Base-by-base conservation (phyloP, 805 yeast genomes). In the Maudiozyma serrabonitensis region DNA sequence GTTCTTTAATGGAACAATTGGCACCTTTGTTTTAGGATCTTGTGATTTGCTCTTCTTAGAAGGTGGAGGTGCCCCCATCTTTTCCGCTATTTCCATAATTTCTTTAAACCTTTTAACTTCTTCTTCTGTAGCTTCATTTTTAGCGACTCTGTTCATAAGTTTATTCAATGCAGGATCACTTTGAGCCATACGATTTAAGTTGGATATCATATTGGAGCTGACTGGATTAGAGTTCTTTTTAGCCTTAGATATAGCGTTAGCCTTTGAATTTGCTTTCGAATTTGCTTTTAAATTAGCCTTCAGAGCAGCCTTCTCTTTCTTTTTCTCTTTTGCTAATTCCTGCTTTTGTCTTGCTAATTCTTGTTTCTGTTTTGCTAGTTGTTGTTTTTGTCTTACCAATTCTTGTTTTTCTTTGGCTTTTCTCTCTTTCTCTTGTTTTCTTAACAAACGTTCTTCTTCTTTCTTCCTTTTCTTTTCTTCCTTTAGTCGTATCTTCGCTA, bases 101-200 rank as follows among this genome's bases (percentile, higher is more conserved):
- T 76, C 81, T 64, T 90, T 95, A 63, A 91, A 91, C 43, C 79
- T 81, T 23, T 78, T 70, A 16, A 91, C 84, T 63, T 88, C 91
- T 6, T 75, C 81, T 5, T 79, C 76, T 0, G 80, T 64, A 0
- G 96, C 96, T 23, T 72, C 74, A 4, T 95, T 95, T 49, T 83
- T 76, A 0, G 98, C 97, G 2, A 91, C 96, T 5, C 75, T 76
- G 53, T 82, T 81, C 96, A 91, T 89, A 47, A 91, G 69, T 0
- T 75, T 67, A 54, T 81, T 84, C 46, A 91, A 67, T 4, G 81
- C 74, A 0, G 79, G 74, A 59, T 89, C 95, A 4, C 74, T 72
- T 40, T 84, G 75, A 0, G 97, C 97, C 67, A 91, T 81, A 0
- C 84, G 73, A 59, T 90, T 90, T 59, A 91, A 74, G 57, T 88